Base-by-base conservation (phyloP, 192 early-diverging fungal species). In the Dissophora ornata region DNA sequence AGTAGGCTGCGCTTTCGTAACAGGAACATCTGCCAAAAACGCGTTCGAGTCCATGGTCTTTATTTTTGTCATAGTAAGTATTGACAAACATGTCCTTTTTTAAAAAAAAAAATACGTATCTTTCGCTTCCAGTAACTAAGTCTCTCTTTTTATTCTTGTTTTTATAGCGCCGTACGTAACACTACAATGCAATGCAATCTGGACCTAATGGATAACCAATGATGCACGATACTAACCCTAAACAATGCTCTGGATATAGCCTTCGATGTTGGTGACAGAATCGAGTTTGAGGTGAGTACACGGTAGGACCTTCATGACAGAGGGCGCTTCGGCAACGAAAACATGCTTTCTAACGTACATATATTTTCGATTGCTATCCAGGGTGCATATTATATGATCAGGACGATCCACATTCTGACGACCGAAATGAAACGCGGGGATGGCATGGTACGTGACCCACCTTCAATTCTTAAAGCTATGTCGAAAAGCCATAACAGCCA, bases 1-100 rank as follows among this genome's bases (percentile, higher is more conserved):
- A 4, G 62, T 74, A 6, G 71, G 71, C 26, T 50, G 71, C 28
- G 71, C 71, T 1, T 74, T 74, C 50, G 62, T 74, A 3, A 74
- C 71, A 46, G 71, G 71, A 53, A 54, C 71, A 22, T 74, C 71
- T 13, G 71, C 71, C 38, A 74, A 65, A 42, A 74, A 74, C 42
- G 71, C 71, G 0, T 74, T 74, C 33, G 71, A 74, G 40, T 74
- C 71, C 12, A 74, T 74, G 71, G 49, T 74, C 11, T 74, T 74
- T 32, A 66, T 74, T 38, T 74, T 74, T 45, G 71, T 74, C 0
- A 66, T 74, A 45, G 71, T 74, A 53, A 65, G 56, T 4, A 25
- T 51, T 29, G 26, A 12, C 36, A 38, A 38, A 38, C n/a, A n/a
- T n/a, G n/a, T n/a, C n/a, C n/a, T n/a, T n/a, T n/a, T n/a, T n/a